Evolutionary conservation across 768 basidiomycete genomes (phyloP), one percentile per base, ranked within the genome.

Genomic region (Nidularia pulvinata): DNA sequence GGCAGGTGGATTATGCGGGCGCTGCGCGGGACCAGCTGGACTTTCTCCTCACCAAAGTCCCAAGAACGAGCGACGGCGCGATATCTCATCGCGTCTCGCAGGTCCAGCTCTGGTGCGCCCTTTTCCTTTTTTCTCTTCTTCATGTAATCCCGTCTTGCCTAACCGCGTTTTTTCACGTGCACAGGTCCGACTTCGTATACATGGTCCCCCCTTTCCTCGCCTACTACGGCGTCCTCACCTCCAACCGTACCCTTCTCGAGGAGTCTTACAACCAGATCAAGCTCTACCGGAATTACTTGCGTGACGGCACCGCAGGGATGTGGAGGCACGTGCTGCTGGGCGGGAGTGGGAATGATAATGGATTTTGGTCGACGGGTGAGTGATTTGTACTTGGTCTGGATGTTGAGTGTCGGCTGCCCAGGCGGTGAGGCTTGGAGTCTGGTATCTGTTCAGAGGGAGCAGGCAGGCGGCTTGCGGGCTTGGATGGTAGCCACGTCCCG

Each of bases 121-220:
- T n/a, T 46, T 42, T 11, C 37, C 39, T 42, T 4, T 30, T 4
- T 49, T 78, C 58, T 5, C 32, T 37, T 33, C 44, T 36, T 44
- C 11, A 16, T 34, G 19, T 36, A 33, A 33, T 30, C 11, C 30
- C 13, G 46, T 45, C 37, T 11, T 46, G 33, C 22, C 14, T 55
- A 14, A 49, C 32, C 6, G 55, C 14, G 33, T 46, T 5, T 52
- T 49, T 30, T 30, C 25, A 30, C 25, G 2, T 30, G 25, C 25
- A 1, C 49, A 91, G 90, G 89, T 82, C 82, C 50, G 91, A 93
- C 64, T 93, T 78, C 50, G 78, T 89, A 10, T 93, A 86, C 65
- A 93, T 93, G 92, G 88, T 87, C 0, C 92, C 92, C 1, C 90
- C 91, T 0, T 95, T 93, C 65, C 69, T 95, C 7, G 91, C 93